A percentile compares a stretch with the other conserved stretches of the same genome.
Evolutionary conservation across 495 filamentous ascomycete genomes (phyloP).

Genomic region (Trichocladium antarcticum): DNA sequence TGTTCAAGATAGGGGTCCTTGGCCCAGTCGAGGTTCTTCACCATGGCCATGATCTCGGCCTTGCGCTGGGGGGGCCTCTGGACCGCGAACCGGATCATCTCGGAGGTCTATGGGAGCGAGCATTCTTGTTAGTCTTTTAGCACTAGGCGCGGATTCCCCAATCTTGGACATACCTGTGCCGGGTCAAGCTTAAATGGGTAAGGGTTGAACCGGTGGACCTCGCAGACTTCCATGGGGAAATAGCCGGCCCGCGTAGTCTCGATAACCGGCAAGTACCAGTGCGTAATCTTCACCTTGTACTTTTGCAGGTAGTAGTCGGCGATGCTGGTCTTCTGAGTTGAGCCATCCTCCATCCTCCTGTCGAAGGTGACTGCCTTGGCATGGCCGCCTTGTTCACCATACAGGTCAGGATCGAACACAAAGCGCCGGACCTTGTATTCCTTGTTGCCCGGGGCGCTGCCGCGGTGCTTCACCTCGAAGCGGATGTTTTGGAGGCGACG

Average conservation of each 20-base stretch:
- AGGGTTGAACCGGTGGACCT: conserved; percentile 48
- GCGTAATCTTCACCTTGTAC: conserved; percentile 49
- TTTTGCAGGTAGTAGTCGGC: conserved; percentile 54
- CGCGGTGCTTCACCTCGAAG: conserved; percentile 53
- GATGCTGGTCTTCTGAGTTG: conserved; percentile 38
- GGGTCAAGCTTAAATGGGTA: conserved; percentile 72
- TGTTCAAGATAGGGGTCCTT: conserved; percentile 53
- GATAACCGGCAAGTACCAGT: conserved; percentile 51
- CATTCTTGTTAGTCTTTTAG: not conserved
- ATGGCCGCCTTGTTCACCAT: conserved; percentile 33
- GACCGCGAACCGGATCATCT: conserved; percentile 83
- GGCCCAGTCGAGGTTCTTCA: conserved; percentile 54
- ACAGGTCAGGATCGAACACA: conserved; percentile 20
- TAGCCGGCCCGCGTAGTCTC: conserved; percentile 53
- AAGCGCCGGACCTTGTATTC: conserved; percentile 56
- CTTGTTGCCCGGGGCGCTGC: conserved; percentile 32
- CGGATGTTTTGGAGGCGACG: conserved; percentile 51
- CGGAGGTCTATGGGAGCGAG: conserved; percentile 53
- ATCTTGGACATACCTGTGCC: conserved; percentile 4
- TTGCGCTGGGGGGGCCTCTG: conserved; percentile 53
- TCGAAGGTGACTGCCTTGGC: conserved; percentile 50
- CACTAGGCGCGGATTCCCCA: too few species aligned
- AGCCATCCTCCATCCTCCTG: conserved; percentile 41
- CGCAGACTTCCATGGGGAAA: conserved; percentile 71
- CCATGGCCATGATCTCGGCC: conserved; percentile 49